Evolutionary conservation across 2,329 filamentous ascomycete species (phyloP).

Genomic region (Alternaria sp.): DNA sequence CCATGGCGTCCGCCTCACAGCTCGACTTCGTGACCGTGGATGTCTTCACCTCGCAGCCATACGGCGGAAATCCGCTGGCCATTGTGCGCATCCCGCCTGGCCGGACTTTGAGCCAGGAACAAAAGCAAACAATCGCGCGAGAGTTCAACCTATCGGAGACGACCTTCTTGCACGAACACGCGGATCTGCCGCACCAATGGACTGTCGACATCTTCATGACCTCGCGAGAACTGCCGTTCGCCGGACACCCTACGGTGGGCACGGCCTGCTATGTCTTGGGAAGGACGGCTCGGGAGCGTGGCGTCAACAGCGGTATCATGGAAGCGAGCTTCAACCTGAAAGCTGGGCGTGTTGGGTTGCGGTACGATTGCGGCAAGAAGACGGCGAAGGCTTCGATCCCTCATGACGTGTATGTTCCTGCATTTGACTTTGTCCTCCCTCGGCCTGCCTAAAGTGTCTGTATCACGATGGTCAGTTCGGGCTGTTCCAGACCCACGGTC

Average conservation of each 20-base stretch:
- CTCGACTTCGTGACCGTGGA: constrained; percentile 50
- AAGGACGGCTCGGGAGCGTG: constrained; percentile 30
- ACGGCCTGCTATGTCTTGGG: constrained; percentile 57
- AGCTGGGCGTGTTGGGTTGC: constrained; percentile 53
- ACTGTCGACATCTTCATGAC: constrained; percentile 62
- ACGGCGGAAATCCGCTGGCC: constrained; percentile 62
- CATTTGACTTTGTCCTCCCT: not conserved
- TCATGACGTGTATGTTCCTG: constrained; percentile 65
- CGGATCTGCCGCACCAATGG: constrained; percentile 47
- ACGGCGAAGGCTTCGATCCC: constrained; percentile 69
- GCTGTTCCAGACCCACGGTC: constrained; percentile 12
- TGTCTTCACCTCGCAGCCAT: constrained; percentile 58
- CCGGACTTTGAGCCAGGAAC: constrained; percentile 50
- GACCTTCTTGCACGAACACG: constrained; percentile 58
- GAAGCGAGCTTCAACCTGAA: constrained; percentile 51
- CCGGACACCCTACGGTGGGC: constrained; percentile 64
- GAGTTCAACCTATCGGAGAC: constrained; percentile 67
- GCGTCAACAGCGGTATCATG: constrained; percentile 27
- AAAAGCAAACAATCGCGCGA: constrained; percentile 61
- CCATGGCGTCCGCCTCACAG: constrained; percentile 23
- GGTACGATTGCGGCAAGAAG: constrained; percentile 48
- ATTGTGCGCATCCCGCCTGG: constrained; percentile 56
- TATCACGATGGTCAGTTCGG: not conserved
- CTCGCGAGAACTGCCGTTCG: constrained; percentile 60
- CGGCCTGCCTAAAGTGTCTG: not conserved